A percentile compares a stretch with the other conserved stretches of the same genome.
These are phyloP conservation scores for Candida adriatica DNA, from an alignment of 805 yeast genomes.

Conservation along the genomic window DNA sequence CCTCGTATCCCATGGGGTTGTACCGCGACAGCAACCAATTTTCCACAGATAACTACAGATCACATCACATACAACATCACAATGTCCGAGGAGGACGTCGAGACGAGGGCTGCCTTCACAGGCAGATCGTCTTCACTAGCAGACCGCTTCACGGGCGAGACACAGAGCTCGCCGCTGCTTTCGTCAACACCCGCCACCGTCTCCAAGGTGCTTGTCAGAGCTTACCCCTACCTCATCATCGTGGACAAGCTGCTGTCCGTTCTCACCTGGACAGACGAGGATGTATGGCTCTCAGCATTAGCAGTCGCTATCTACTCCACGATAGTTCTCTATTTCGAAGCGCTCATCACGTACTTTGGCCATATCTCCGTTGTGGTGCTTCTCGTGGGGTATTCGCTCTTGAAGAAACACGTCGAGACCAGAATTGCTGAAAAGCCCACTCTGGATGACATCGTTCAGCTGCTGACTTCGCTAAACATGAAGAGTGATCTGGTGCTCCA, in stretches of 20 bases:
- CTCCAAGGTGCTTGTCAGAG: constrained; percentile 70
- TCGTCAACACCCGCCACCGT: constrained; percentile 89
- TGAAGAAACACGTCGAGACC: constrained; percentile 49
- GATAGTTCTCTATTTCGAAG: constrained; percentile 69
- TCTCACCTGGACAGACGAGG: constrained; percentile 88
- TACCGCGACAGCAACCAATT: too few relatives aligned
- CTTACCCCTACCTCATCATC: constrained; percentile 79
- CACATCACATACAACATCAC: too few relatives aligned
- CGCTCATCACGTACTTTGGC: constrained; percentile 73
- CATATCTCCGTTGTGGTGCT: constrained; percentile 64
- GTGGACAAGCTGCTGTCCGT: constrained; percentile 64
- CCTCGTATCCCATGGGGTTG: too few relatives aligned
- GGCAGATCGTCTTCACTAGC: constrained; percentile 24
- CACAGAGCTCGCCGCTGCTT: constrained; percentile 59
- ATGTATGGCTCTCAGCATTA: constrained; percentile 67
- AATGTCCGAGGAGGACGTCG: constrained; percentile 27
- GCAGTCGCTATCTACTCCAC: constrained; percentile 48
- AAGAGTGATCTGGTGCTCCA: constrained; percentile 71
- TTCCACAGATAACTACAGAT: too few relatives aligned
- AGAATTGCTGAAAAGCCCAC: constrained; percentile 68
- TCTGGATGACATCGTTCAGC: constrained; percentile 76
- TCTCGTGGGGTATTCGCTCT: constrained; percentile 51
- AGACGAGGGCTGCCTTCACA: constrained; percentile 34
- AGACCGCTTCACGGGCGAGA: constrained; percentile 21
- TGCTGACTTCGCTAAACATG: constrained; percentile 65